These are phyloP conservation scores for Cryptococcus sp. DNA, from an alignment of 1,284 basidiomycete genomes.

Conservation along the genomic window DNA sequence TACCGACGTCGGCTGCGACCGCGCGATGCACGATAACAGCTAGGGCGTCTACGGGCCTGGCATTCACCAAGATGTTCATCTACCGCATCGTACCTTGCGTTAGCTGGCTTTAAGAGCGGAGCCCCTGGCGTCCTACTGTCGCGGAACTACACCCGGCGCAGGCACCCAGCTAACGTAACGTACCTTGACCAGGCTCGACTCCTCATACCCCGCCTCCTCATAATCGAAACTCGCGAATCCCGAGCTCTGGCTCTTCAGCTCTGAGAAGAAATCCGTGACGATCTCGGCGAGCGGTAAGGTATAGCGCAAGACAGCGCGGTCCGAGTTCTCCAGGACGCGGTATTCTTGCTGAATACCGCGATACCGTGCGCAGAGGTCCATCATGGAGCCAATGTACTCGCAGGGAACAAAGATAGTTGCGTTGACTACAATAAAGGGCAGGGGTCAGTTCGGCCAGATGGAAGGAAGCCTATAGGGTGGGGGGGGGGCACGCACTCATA, in stretches of 20 bases:
- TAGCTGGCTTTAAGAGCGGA: neutral
- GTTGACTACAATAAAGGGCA: conserved; percentile 54
- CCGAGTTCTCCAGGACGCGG: conserved; percentile 63
- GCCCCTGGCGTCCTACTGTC: too few relatives aligned
- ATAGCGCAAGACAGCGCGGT: conserved; percentile 73
- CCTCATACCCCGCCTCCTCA: conserved; percentile 81
- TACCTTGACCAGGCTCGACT: conserved; percentile 76
- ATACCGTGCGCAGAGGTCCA: conserved; percentile 79
- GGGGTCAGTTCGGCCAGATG: neutral
- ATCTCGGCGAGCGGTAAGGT: conserved; percentile 78
- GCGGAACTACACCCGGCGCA: too few relatives aligned
- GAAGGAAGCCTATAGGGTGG: too few relatives aligned
- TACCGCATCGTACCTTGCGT: conserved; percentile 35
- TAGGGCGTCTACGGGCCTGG: conserved; percentile 84
- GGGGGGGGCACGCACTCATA: conserved; percentile 45
- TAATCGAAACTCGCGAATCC: conserved; percentile 94
- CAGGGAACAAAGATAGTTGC: conserved; percentile 87
- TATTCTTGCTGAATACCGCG: conserved; percentile 75
- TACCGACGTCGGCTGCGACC: conserved; percentile 66
- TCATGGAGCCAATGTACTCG: conserved; percentile 87
- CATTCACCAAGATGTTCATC: conserved; percentile 85
- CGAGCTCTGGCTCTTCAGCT: conserved; percentile 75
- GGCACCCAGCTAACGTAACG: too few relatives aligned
- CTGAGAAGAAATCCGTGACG: conserved; percentile 89
- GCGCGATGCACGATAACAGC: conserved; percentile 75